These are phyloP conservation scores for Linanthus parryae DNA, from an alignment of 148 eudicot genomes.

Conservation along the genomic window DNA sequence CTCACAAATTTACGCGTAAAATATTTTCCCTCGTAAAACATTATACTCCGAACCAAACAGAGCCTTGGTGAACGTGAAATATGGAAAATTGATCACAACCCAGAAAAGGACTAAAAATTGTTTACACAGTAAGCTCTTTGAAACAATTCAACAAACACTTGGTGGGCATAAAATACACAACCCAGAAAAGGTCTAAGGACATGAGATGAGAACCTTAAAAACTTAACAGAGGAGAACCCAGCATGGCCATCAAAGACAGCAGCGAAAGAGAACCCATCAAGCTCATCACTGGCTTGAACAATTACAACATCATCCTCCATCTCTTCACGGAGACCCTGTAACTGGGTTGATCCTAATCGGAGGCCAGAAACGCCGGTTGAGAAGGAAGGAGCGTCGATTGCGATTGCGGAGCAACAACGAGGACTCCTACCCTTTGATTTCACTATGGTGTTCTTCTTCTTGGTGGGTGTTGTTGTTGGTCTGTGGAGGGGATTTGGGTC, in stretches of 20 bases:
- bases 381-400: slow-evolving; percentile 67
- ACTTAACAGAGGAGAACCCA: slow-evolving; percentile 69
- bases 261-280: slow-evolving; percentile 68
- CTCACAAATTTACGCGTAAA: too few species aligned
- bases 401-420: slow-evolving; percentile 68
- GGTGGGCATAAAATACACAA: too few species aligned
- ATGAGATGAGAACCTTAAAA: slow-evolving; percentile 62
- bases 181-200: too few species aligned
- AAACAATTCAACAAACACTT: too few species aligned
- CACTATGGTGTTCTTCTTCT: slow-evolving; percentile 26
- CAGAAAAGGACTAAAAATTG: too few species aligned
- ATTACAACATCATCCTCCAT: slow-evolving; percentile 90
- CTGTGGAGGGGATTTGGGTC: slow-evolving; percentile 19
- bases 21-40: too few species aligned
- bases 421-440: slow-evolving; percentile 14
- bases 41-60: too few species aligned
- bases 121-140: too few species aligned
- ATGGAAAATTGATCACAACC: too few species aligned
- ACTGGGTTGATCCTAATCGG: slow-evolving; percentile 65
- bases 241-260: slow-evolving; percentile 99
- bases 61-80: too few species aligned
- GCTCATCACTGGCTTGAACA: slow-evolving; percentile 41
- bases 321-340: slow-evolving; percentile 86
- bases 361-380: slow-evolving; percentile 43
- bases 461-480: slow-evolving; percentile 7